Conservation (phyloP, 1,139 yeast genomes). For the Candida neerlandica region DNA sequence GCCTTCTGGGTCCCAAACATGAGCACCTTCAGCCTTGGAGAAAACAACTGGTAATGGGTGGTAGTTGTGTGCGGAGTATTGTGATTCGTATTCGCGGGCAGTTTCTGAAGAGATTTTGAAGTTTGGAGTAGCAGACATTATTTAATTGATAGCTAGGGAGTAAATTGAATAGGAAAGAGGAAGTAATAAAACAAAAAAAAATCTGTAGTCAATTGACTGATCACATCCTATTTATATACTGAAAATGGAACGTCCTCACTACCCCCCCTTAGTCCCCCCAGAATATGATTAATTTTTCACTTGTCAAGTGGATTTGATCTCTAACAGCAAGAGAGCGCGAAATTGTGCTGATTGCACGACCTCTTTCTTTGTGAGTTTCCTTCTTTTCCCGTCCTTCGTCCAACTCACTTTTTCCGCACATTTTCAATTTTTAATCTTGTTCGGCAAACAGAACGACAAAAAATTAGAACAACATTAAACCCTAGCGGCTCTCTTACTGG, state of each 20-base stretch:
- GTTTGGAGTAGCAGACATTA: constrained; percentile 19
- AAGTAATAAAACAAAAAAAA: neutral
- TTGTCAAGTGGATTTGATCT: neutral
- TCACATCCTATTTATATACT: neutral
- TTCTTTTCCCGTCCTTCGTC: too few species aligned
- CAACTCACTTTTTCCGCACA: too few species aligned
- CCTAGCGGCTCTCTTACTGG: too few species aligned
- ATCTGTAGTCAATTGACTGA: neutral
- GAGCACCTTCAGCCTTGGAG: constrained; percentile 83
- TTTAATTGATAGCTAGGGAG: neutral
- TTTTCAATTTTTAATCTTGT: too few species aligned
- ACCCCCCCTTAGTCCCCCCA: too few species aligned
- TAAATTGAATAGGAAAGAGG: neutral
- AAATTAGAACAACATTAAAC: too few species aligned
- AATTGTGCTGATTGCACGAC: constrained; percentile 1
- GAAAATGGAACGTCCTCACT: neutral
- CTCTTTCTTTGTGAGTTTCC: neutral
- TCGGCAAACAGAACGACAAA: neutral
- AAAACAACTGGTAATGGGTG: constrained; percentile 97
- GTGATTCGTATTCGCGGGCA: constrained; percentile 69
- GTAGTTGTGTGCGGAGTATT: constrained; percentile 94
- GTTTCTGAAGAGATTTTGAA: constrained; percentile 61
- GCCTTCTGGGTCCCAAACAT: constrained; percentile 98
- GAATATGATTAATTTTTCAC: neutral
- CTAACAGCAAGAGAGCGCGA: constrained; percentile 7